Evolutionary conservation across 2,329 filamentous ascomycete genomes (phyloP), one percentile per base, ranked within the genome.

Genomic region (Sphaerulina vaccinii): DNA sequence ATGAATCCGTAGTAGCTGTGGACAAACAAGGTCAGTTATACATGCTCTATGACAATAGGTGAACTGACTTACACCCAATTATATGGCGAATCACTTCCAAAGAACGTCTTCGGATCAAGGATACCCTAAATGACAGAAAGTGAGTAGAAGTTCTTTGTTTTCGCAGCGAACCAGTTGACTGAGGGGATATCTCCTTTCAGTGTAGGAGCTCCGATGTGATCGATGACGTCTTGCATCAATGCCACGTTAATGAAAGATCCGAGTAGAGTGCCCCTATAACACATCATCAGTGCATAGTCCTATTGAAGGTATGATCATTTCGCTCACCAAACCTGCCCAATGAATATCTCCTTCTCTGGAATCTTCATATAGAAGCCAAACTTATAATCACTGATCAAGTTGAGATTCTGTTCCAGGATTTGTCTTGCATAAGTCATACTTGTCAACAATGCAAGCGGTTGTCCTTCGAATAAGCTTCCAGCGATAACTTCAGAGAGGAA

Each of bases 331-430:
- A 70, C 52, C 42, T 70, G 69, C 3, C 57, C 66, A 44, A 61
- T 61, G 40, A 71, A 70, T 66, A 71, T 70, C 52, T 69, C 65
- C 29, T 49, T 60, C 52, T 70, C 67, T 6, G 68, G 68, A 18
- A 71, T 68, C 52, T 70, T 70, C 67, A 71, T 70, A 59, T 70
- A 70, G 55, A 69, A 70, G 3, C 68, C 68, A 24, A 71, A 70
- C 39, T 71, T 71, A 54, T 67, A 69, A 49, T 70, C 68, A 1
- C 61, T 65, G 27, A 66, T 63, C 2, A 70, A 57, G 43, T 68
- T 68, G 21, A 70, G 56, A 47, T 64, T 63, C 49, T 71, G 68
- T 44, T 67, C 67, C 19, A 70, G 58, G 32, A 70, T 64, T 51
- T 70, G 66, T 8, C 65, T 58, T n/a, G 64, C 64, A 51, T 64